Evolutionary conservation across 306 rosid species (phyloP).

Genomic region (Nissolia schottii): DNA sequence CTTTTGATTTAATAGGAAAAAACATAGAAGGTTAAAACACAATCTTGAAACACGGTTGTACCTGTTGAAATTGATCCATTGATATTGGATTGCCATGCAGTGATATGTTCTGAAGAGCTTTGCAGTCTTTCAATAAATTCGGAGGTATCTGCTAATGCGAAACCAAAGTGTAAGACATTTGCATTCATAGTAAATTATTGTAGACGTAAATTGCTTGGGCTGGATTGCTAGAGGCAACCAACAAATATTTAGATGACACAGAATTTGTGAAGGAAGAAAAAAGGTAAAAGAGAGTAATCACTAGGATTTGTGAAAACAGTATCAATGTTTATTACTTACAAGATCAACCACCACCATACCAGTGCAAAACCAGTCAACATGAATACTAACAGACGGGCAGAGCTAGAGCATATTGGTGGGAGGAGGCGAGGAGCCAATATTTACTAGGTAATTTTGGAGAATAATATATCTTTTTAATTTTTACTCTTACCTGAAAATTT

Average conservation of each 20-base stretch:
- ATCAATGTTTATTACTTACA: background rate
- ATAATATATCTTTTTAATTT: too few species aligned
- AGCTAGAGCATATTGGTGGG: too few species aligned
- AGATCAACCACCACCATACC: background rate
- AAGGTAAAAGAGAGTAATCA: background rate
- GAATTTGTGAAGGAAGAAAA: background rate
- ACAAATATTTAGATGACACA: background rate
- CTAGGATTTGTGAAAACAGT: background rate
- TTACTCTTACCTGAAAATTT: too few species aligned
- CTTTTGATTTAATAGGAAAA: background rate
- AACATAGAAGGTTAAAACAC: background rate
- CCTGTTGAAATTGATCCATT: slow-evolving; percentile 95
- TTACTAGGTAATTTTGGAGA: too few species aligned
- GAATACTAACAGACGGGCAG: background rate
- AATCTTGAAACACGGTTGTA: slow-evolving; percentile 16
- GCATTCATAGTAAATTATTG: background rate
- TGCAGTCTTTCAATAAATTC: slow-evolving; percentile 79
- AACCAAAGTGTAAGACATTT: background rate
- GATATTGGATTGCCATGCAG: slow-evolving; percentile 89
- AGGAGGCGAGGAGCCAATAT: too few species aligned
- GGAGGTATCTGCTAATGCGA: slow-evolving; percentile 56
- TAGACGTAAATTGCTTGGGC: background rate
- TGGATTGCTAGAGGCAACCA: background rate
- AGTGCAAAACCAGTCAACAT: background rate
- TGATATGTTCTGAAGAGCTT: slow-evolving; percentile 83